phyloP scores from a whole-genome alignment of 306 rosid species.

The Oxytropis ochrocephala region DNA sequence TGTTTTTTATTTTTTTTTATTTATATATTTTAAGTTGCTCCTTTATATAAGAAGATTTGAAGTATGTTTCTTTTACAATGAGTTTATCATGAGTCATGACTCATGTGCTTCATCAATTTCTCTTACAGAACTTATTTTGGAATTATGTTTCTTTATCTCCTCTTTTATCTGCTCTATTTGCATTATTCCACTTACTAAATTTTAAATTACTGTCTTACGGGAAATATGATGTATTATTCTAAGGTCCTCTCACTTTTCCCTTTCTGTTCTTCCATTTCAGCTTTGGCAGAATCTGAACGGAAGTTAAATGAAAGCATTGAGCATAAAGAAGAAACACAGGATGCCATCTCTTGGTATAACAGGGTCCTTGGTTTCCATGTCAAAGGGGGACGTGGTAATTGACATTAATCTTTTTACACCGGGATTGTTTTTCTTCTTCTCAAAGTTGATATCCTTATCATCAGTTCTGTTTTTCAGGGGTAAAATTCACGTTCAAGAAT shows the following conservation, averaged over 20 bases:
- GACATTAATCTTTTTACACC: constrained; percentile 1
- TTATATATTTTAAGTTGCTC: neutral
- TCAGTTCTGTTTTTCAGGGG: constrained; percentile 41
- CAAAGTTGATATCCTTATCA: constrained; percentile 15
- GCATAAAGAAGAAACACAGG: constrained; percentile 42
- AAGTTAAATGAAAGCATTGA: constrained; percentile 30
- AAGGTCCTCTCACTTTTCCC: neutral
- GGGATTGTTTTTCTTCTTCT: neutral
- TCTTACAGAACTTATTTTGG: neutral
- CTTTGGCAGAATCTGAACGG: constrained; percentile 52
- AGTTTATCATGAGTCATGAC: neutral
- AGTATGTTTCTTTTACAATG: neutral
- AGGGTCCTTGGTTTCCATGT: constrained; percentile 68
- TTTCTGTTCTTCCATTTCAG: constrained; percentile 9
- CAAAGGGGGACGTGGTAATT: constrained; percentile 85
- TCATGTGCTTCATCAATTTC: neutral
- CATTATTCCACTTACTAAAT: neutral
- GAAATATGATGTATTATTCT: neutral
- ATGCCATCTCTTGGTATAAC: constrained; percentile 78
- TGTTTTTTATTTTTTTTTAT: neutral
- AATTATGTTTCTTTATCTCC: neutral
- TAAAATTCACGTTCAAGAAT: constrained; percentile 75
- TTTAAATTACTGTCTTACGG: neutral
- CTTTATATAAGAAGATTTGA: neutral
- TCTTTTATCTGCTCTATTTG: neutral